A percentile compares a stretch with the other conserved stretches of the same genome.
phyloP scores from a whole-genome alignment of 345 rosid species.

The Eucalyptus urophylla region DNA sequence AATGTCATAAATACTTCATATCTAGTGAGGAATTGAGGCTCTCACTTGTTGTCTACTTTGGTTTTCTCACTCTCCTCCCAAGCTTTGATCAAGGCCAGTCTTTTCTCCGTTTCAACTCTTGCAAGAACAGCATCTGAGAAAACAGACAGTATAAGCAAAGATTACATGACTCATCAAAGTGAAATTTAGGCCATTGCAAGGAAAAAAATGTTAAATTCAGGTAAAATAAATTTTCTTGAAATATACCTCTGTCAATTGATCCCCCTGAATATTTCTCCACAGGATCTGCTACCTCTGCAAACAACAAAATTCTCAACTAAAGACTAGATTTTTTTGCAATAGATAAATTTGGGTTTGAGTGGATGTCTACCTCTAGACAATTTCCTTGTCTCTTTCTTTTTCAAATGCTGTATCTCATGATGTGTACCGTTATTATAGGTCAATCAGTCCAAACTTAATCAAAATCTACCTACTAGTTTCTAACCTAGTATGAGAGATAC shows the following conservation, averaged over 20 bases:
- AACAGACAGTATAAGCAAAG: neutral
- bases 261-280: neutral
- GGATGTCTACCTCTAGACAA: neutral
- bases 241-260: neutral
- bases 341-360: neutral
- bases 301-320: neutral
- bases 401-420: neutral
- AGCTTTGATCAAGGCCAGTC: constrained; percentile 48
- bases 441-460: neutral
- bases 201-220: neutral
- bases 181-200: neutral
- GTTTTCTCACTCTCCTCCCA: constrained; percentile 90
- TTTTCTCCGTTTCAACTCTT: constrained; percentile 46
- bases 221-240: neutral
- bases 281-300: neutral
- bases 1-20: neutral
- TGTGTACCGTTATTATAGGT: neutral
- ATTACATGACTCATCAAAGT: neutral
- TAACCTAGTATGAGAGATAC: neutral
- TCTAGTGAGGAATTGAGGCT: neutral
- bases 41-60: constrained; percentile 73
- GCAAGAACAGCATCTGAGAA: constrained; percentile 32
- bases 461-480: neutral
- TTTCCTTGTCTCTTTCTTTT: neutral
- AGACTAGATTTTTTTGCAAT: neutral